Conservation (phyloP, 106 monocot species). For the Amphibolis antarctica region DNA sequence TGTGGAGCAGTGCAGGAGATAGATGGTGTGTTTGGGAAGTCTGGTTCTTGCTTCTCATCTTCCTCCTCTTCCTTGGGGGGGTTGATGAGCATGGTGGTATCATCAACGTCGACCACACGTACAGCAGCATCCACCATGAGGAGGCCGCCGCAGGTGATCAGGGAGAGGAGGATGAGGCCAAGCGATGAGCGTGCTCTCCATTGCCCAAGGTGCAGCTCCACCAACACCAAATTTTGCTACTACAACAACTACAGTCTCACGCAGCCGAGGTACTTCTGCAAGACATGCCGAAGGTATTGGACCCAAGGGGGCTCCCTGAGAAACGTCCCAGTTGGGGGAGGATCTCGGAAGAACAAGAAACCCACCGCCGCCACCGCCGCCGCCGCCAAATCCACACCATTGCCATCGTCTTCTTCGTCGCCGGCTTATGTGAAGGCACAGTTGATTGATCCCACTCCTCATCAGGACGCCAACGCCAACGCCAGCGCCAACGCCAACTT, state of each 20-base stretch:
- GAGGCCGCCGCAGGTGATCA: slow-evolving; percentile 2
- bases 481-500: not conserved
- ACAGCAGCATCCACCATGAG: not conserved
- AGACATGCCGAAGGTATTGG: slow-evolving; percentile 21
- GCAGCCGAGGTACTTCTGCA: slow-evolving; percentile 17
- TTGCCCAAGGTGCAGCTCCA: slow-evolving; percentile 17
- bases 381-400: not conserved
- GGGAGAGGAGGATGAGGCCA: slow-evolving; percentile 12
- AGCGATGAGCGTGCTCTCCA: slow-evolving; percentile 15
- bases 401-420: not conserved
- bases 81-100: slow-evolving; percentile 5
- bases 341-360: slow-evolving; percentile 15
- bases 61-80: slow-evolving; percentile 5
- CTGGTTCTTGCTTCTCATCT: too few relatives aligned
- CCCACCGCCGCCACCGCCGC: not conserved
- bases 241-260: slow-evolving; percentile 18
- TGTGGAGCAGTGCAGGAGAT: too few relatives aligned
- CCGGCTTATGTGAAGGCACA: not conserved
- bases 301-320: slow-evolving; percentile 16
- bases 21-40: too few relatives aligned
- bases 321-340: slow-evolving; percentile 19
- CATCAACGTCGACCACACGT: slow-evolving; percentile 1
- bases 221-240: slow-evolving; percentile 18
- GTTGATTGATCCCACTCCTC: not conserved
- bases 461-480: not conserved